Conservation (phyloP, 2,329 filamentous ascomycete genomes). For the Emydomyces testavorans region DNA sequence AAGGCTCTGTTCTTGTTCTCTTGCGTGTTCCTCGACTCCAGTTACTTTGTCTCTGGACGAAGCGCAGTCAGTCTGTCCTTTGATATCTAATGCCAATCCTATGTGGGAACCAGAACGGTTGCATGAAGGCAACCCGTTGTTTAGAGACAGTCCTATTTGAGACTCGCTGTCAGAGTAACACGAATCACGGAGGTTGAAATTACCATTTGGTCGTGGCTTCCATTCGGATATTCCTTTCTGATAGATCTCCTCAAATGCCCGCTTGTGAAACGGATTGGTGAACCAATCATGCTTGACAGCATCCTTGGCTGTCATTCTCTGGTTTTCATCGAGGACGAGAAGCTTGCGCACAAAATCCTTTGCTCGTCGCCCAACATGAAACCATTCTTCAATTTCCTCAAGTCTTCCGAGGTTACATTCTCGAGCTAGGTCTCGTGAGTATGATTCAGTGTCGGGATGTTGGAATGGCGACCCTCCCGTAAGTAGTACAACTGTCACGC, state of each 20-base stretch:
- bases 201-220: slow-evolving; percentile 30
- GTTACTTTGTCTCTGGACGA: not conserved
- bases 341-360: slow-evolving; percentile 45
- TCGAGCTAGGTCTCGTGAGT: slow-evolving; percentile 25
- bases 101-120: not conserved
- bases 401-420: slow-evolving; percentile 37
- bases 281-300: slow-evolving; percentile 48
- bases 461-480: slow-evolving; percentile 41
- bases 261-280: slow-evolving; percentile 38
- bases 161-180: not conserved
- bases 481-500: slow-evolving; percentile 42
- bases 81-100: not conserved
- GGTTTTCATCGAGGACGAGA: slow-evolving; percentile 39
- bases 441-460: slow-evolving; percentile 24
- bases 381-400: slow-evolving; percentile 36
- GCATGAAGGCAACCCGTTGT: not conserved
- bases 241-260: slow-evolving; percentile 42
- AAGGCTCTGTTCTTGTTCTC: not conserved
- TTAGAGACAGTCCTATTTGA: not conserved
- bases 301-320: slow-evolving; percentile 43
- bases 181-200: not conserved
- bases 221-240: slow-evolving; percentile 39
- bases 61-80: not conserved
- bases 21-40: not conserved
- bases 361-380: slow-evolving; percentile 32